Percentiles rank a stretch among this genome's conserved stretches.
Conservation (phyloP, 2,329 filamentous ascomycete genomes). For the Nakataea oryzae region DNA sequence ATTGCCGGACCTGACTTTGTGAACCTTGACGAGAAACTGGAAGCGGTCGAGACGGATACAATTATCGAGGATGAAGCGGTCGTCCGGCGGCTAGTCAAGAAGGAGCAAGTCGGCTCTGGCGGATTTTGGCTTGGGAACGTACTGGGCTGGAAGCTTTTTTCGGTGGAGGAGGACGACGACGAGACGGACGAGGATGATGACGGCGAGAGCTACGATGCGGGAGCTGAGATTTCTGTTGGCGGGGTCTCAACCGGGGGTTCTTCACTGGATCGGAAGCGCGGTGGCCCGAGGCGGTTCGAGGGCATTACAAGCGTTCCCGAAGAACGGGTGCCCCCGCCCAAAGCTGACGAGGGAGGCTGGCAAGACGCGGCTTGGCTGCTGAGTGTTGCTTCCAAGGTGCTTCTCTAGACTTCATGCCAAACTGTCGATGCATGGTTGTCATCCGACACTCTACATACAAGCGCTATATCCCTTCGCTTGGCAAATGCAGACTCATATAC, state of each 20-base stretch:
- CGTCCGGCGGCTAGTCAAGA: conserved; percentile 44
- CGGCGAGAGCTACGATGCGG: conserved; percentile 25
- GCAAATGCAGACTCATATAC: background rate
- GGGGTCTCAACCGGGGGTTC: background rate
- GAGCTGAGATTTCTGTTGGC: conserved; percentile 7
- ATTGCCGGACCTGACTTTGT: conserved; percentile 50
- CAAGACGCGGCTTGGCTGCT: conserved; percentile 59
- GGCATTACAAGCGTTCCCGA: conserved; percentile 28
- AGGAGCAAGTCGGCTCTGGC: conserved; percentile 32
- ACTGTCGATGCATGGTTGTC: background rate
- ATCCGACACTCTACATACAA: background rate
- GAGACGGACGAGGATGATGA: conserved; percentile 28
- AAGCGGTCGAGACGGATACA: conserved; percentile 34
- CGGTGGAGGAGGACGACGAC: conserved; percentile 50
- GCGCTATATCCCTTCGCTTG: background rate
- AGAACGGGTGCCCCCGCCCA: conserved; percentile 36
- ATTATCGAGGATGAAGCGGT: conserved; percentile 46
- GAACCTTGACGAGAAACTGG: conserved; percentile 48
- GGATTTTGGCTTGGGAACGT: conserved; percentile 50
- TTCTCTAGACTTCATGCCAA: conserved; percentile 32
- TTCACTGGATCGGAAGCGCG: conserved; percentile 15
- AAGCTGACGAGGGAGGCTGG: conserved; percentile 49
- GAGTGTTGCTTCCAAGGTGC: conserved; percentile 51
- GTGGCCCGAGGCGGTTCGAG: conserved; percentile 26
- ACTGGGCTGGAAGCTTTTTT: conserved; percentile 51